These are phyloP conservation scores for Nadsonia commutata DNA, from an alignment of 1,139 yeast species.

Conservation along the genomic window DNA sequence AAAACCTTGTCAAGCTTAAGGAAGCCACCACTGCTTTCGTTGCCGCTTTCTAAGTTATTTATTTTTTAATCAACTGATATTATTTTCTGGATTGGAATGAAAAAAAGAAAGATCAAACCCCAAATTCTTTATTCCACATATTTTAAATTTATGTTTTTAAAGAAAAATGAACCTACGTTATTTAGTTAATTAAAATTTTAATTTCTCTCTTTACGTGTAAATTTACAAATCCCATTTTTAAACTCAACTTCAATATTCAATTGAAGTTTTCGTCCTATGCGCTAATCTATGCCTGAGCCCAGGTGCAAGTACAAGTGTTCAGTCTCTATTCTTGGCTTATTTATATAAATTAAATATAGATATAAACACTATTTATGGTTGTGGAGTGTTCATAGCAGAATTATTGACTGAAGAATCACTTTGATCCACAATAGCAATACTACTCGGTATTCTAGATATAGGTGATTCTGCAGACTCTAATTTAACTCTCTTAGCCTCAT, in stretches of 20 bases:
- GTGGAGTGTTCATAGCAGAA: not conserved
- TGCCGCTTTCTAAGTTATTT: constrained; percentile 45
- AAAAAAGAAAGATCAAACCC: too few relatives aligned
- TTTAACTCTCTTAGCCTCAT: not conserved
- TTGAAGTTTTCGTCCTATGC: too few relatives aligned
- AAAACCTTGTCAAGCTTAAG: constrained; percentile 76
- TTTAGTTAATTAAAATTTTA: constrained; percentile 2
- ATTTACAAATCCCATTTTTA: not conserved
- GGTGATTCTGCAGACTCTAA: not conserved
- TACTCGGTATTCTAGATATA: not conserved
- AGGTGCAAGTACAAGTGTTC: too few relatives aligned
- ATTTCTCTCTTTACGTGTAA: not conserved
- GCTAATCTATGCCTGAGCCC: too few relatives aligned
- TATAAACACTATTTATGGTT: too few relatives aligned
- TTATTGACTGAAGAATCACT: not conserved
- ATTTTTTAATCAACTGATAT: constrained; percentile 5
- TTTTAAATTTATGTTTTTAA: constrained; percentile 1
- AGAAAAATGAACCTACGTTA: not conserved
- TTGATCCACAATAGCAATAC: not conserved
- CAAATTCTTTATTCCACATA: constrained; percentile 4
- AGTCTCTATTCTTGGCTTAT: too few relatives aligned
- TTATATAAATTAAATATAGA: too few relatives aligned
- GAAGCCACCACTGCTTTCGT: constrained; percentile 82
- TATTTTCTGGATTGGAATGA: too few relatives aligned
- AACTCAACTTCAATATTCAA: too few relatives aligned